Base-by-base conservation (phyloP, 2,329 filamentous ascomycete species). In the Thielaviopsis musarum region DNA sequence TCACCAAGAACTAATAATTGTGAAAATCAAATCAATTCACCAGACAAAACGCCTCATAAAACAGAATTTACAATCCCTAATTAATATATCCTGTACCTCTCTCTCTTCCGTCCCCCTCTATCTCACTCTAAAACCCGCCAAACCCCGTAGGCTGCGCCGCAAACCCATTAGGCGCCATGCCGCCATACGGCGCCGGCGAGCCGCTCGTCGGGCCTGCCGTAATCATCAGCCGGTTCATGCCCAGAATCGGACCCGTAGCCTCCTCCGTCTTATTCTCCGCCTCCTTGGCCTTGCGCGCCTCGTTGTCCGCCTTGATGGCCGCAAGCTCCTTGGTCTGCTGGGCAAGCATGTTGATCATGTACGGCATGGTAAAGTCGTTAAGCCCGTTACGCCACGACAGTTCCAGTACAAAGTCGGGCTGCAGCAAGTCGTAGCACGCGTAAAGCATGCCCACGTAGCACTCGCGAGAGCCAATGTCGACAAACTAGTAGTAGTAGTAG, bases 391-490 rank as follows among this genome's bases (percentile, higher is more conserved):
- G 91, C 93, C 93, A 98, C 62, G 93, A 97, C 61, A 98, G 81
- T 75, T 98, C 93, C 72, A 98, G 82, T 61, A 98, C 86, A 57
- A 94, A 78, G 69, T 97, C 90, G 3, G 94, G 86, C 19, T 89
- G 88, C 66, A 98, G 91, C 63, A 98, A 85, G 62, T 97, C 93
- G 73, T 98, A 95, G 79, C 93, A 98, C 57, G 94, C 86, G 70
- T 98, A 98, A 55, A 98, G 81, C 91, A 98, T 98, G 69, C 91
- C 94, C n/a, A 96, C 93, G 70, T 95, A 98, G 80, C 93, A 98
- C 72, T 98, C 93, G 63, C 91, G 90, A 77, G 91, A 95, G 67
- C 94, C 93, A 73, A 98, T 96, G 69, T 98, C 93, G 68, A 98
- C 93, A 67, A 98, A 98, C 91, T 97, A 70, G 1, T 54, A n/a